Evolutionary conservation across 768 basidiomycete species (phyloP), one percentile per base, ranked within the genome.

Genomic region (Auricularia auricula-judae): DNA sequence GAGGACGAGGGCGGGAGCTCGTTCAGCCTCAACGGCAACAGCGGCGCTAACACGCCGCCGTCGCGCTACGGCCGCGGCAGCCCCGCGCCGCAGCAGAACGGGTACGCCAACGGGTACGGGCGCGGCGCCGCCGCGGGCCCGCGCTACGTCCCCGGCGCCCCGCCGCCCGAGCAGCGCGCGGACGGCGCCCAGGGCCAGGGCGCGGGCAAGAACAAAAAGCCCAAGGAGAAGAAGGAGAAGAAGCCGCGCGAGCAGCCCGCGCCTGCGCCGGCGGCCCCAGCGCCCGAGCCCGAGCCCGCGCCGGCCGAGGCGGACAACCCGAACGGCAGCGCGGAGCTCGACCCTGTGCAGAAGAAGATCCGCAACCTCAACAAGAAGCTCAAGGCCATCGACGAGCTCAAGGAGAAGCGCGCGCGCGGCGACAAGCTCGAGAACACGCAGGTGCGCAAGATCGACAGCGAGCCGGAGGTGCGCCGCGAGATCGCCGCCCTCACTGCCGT

Each of bases 311-410:
- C 23, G 8, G 23, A 29, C 34, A 18, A 10, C 29, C n/a, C 16
- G 10, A 10, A 8, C 29, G 56, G 23, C 29, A 18, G 5, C 7
- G 56, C 56, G 14, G 56, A 59, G 56, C 75, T 90, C 65, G 94
- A 97, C 73, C 84, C 91, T 3, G 74, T 80, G 58, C 89, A 91
- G 60, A 99, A 98, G 85, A 98, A 96, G 82, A 83, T 89, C 60
- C 82, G 97, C 70, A 98, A 97, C 74, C 71, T 99, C 74, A 91
- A 84, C 73, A 99, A 99, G 82, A 99, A 97, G 94, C 81, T 99
- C 68, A 98, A 97, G 74, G 96, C 96, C n/a, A 98, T 99, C 68
- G 93, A 98, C 23, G 95, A 98, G 71, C 84, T 99, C 61, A 98
- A 98, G 79, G 91, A 91, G 68, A 93, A 94, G 78, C 83, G 85